phyloP scores from a whole-genome alignment of 371 early-diverging fungal species.

The Homolaphlyctis polyrhiza region DNA sequence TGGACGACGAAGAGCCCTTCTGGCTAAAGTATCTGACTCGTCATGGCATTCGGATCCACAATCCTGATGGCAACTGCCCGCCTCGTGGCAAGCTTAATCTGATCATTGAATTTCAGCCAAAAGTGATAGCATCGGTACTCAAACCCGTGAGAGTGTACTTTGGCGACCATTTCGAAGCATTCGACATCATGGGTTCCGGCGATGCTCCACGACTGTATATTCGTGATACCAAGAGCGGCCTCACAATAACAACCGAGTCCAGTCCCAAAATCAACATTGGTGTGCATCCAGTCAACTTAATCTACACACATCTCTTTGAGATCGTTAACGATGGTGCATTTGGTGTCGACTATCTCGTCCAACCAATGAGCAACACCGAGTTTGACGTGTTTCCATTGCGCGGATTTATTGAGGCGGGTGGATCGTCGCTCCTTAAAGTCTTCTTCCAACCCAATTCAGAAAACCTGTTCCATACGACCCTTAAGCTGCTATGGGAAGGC shows the following conservation, averaged over 20 bases:
- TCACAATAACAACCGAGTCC: not conserved
- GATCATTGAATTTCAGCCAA: slow-evolving; percentile 36
- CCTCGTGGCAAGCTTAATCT: slow-evolving; percentile 32
- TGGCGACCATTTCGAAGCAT: slow-evolving; percentile 37
- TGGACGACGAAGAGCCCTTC: slow-evolving; percentile 5
- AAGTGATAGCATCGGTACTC: slow-evolving; percentile 12
- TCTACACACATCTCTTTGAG: slow-evolving; percentile 25
- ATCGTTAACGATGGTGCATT: slow-evolving; percentile 48
- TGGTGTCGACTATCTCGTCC: slow-evolving; percentile 47
- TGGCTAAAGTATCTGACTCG: slow-evolving; percentile 32
- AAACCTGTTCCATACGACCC: slow-evolving; percentile 24
- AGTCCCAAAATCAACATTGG: slow-evolving; percentile 35
- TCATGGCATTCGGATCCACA: slow-evolving; percentile 28
- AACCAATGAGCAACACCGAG: slow-evolving; percentile 44
- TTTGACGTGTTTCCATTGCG: slow-evolving; percentile 43
- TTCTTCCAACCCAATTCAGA: slow-evolving; percentile 46
- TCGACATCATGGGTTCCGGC: slow-evolving; percentile 37
- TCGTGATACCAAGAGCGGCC: not conserved
- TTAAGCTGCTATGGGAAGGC: slow-evolving; percentile 49
- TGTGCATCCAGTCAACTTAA: slow-evolving; percentile 43
- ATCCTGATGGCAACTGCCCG: slow-evolving; percentile 38
- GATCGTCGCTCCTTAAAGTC: slow-evolving; percentile 27
- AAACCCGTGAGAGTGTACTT: slow-evolving; percentile 33
- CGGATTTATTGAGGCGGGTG: slow-evolving; percentile 41
- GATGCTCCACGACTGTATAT: slow-evolving; percentile 25